Evolutionary conservation across 331 rosid genomes (phyloP).

Genomic region (Phaseolus coccineus): DNA sequence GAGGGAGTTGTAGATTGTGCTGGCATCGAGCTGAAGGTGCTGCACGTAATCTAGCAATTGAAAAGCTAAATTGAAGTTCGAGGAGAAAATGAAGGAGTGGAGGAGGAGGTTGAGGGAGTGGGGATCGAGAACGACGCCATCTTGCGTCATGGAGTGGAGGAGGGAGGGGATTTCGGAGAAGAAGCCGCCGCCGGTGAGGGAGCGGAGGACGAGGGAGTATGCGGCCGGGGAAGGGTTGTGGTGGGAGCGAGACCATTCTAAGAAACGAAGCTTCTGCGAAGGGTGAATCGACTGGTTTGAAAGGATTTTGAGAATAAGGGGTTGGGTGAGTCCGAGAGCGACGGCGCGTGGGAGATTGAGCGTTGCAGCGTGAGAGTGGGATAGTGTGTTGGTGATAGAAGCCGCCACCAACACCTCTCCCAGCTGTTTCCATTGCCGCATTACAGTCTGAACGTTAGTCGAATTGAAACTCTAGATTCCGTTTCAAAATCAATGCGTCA

Average conservation of each 20-base stretch:
- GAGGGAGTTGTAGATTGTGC: conserved; percentile 60
- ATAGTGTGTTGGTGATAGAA: conserved; percentile 61
- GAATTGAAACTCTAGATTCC: background rate
- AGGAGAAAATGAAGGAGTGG: conserved; percentile 55
- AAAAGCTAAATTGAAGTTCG: conserved; percentile 59
- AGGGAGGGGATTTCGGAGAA: conserved; percentile 60
- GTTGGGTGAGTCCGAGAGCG: conserved; percentile 55
- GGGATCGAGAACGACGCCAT: conserved; percentile 55
- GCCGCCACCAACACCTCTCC: conserved; percentile 65
- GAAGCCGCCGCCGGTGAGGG: conserved; percentile 52
- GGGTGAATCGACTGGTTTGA: conserved; percentile 58
- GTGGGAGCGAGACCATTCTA: conserved; percentile 55
- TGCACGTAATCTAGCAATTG: conserved; percentile 67
- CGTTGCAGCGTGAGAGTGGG: conserved; percentile 60
- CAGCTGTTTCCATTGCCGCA: conserved; percentile 47
- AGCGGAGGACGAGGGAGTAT: conserved; percentile 61
- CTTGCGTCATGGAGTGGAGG: conserved; percentile 58
- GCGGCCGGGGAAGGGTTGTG: conserved; percentile 42
- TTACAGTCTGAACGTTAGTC: background rate
- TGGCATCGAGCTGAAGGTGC: conserved; percentile 42
- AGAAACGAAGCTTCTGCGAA: conserved; percentile 69
- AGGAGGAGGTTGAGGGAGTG: conserved; percentile 67
- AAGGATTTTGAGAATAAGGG: conserved; percentile 66
- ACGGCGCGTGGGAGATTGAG: conserved; percentile 54
- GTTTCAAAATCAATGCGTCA: background rate